Conservation (phyloP, 2,329 filamentous ascomycete species). For the Diaporthe sp. region DNA sequence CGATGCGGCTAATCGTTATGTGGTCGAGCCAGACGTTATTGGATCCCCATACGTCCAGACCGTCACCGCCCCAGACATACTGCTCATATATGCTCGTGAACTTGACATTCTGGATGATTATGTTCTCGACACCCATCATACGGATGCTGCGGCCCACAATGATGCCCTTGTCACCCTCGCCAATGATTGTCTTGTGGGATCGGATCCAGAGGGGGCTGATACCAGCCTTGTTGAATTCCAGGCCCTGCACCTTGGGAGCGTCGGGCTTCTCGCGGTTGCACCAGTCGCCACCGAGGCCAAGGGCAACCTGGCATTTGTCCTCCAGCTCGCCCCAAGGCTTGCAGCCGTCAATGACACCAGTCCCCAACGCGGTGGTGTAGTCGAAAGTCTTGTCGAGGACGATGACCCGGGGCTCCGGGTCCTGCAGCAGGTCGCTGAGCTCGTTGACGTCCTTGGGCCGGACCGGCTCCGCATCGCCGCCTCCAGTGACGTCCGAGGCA, state of each 20-base stretch:
- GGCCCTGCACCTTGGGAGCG: slow-evolving; percentile 56
- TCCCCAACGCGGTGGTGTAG: slow-evolving; percentile 68
- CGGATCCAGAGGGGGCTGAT: slow-evolving; percentile 62
- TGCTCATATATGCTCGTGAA: slow-evolving; percentile 67
- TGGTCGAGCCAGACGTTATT: slow-evolving; percentile 65
- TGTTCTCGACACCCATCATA: slow-evolving; percentile 61
- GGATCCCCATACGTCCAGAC: slow-evolving; percentile 62
- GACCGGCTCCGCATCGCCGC: background rate
- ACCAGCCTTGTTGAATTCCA: slow-evolving; percentile 64
- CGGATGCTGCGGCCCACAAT: slow-evolving; percentile 65
- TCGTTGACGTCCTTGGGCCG: slow-evolving; percentile 5
- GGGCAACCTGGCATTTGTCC: slow-evolving; percentile 63
- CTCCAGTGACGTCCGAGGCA: slow-evolving; percentile 2
- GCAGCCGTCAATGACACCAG: slow-evolving; percentile 64
- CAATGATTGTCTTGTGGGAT: slow-evolving; percentile 70
- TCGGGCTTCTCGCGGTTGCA: slow-evolving; percentile 69
- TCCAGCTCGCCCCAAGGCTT: slow-evolving; percentile 67
- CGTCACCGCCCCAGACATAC: slow-evolving; percentile 71
- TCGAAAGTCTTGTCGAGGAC: slow-evolving; percentile 68
- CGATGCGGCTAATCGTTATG: slow-evolving; percentile 68
- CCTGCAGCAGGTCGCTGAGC: slow-evolving; percentile 60
- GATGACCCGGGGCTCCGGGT: slow-evolving; percentile 67
- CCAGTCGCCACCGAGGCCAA: slow-evolving; percentile 68
- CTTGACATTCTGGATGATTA: slow-evolving; percentile 72
- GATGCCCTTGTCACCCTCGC: slow-evolving; percentile 63